Evolutionary conservation across 805 yeast species (phyloP), one percentile per base, ranked within the genome.

Genomic region (Barnettozyma pratensis): DNA sequence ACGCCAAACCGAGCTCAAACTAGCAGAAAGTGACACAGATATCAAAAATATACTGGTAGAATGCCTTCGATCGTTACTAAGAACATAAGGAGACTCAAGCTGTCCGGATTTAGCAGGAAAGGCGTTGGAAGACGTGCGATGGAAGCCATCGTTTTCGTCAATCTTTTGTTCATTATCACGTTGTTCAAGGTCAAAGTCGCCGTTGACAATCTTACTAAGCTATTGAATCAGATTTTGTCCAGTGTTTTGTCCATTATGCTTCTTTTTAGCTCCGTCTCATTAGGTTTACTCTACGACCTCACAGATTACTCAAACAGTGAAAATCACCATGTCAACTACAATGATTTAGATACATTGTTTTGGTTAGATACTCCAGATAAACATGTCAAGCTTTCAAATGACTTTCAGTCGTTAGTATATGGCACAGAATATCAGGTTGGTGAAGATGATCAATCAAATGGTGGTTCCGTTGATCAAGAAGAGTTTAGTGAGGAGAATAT

Each of bases 261-360:
- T 4, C 25, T 48, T 28, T 32, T 48, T 3, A 37, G 45, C 12
- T 35, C 45, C 0, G 45, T 48, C 7, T 10, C 29, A 6, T 31
- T 48, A 8, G 51, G 34, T 3, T 6, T 48, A n/a, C 19, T 44
- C 7, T 48, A 48, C 30, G 45, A 48, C 8, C 4, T 36, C 11
- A 4, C 14, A 1, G 27, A n/a, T 9, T 36, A 30, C 19, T 11
- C 44, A 5, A 26, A 37, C 9, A 27, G 27, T 9, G 34, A 34
- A 10, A 3, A 25, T 6, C 34, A 31, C 34, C 10, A 2, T 12
- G n/a, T 41, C 11, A 40, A 29, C 27, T 48, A 48, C 30, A 41
- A 37, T 14, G 45, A 48, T 5, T 37, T 48, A 12, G 51, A 48
- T 34, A 9, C 11, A 6, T 30, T 48, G 28, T 48, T 48, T 29